Conservation (phyloP, 73 alveolate species). For the Effrenium voratum region DNA sequence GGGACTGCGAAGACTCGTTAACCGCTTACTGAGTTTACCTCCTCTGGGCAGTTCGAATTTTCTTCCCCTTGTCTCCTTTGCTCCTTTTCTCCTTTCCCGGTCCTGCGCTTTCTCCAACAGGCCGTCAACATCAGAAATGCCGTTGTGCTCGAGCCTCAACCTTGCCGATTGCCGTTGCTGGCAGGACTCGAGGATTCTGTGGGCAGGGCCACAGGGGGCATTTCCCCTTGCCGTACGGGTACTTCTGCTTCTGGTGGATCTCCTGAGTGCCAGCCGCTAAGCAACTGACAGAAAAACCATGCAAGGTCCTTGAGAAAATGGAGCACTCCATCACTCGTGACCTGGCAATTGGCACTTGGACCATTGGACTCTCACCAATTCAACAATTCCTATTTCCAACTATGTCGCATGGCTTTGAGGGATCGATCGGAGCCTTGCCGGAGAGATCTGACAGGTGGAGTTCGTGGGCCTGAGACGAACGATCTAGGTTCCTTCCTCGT, state of each 20-base stretch:
- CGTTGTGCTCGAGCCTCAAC: slow-evolving; percentile 57
- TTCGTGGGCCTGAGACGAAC: slow-evolving; percentile 37
- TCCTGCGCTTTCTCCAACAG: slow-evolving; percentile 55
- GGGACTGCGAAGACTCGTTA: too few species aligned
- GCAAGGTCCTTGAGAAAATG: slow-evolving; percentile 1
- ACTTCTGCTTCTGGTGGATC: slow-evolving; percentile 59
- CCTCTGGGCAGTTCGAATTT: too few species aligned
- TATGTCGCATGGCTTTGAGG: not conserved
- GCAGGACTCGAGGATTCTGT: too few species aligned
- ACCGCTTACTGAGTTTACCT: too few species aligned
- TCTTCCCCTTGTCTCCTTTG: too few species aligned
- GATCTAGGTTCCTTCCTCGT: too few species aligned
- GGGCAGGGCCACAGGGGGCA: slow-evolving; percentile 32
- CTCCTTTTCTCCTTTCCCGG: not conserved
- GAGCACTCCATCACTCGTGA: slow-evolving; percentile 20
- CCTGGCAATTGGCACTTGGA: not conserved
- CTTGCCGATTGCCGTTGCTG: too few species aligned
- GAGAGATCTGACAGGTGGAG: slow-evolving; percentile 52
- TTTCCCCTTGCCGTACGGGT: slow-evolving; percentile 41
- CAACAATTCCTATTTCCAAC: not conserved
- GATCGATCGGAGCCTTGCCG: slow-evolving; percentile 46
- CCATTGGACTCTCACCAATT: not conserved
- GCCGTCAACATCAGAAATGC: slow-evolving; percentile 45
- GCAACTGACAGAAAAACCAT: not conserved
- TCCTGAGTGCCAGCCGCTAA: not conserved